Conservation (phyloP, 805 yeast species). For the Torulaspora microellipsoides region DNA sequence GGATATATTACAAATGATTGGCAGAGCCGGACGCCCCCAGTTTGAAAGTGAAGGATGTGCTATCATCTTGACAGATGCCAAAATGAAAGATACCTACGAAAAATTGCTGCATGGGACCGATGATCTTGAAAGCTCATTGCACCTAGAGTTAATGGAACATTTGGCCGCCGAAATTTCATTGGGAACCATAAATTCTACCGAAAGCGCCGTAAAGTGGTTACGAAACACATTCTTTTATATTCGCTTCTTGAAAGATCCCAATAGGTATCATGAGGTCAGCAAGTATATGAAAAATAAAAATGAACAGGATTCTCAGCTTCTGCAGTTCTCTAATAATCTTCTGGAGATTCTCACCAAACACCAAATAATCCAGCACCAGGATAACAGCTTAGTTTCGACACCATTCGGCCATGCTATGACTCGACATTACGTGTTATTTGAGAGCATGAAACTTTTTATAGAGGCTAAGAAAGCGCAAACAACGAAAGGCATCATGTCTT, state of each 20-base stretch:
- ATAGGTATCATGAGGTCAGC: slow-evolving; percentile 35
- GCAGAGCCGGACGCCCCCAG: slow-evolving; percentile 61
- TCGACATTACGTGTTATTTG: slow-evolving; percentile 43
- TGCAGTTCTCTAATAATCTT: slow-evolving; percentile 34
- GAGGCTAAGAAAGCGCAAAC: slow-evolving; percentile 12
- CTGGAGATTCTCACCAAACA: slow-evolving; percentile 34
- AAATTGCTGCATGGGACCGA: slow-evolving; percentile 40
- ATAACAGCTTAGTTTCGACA: slow-evolving; percentile 31
- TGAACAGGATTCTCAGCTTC: slow-evolving; percentile 33
- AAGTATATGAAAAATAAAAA: slow-evolving; percentile 13
- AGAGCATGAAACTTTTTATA: slow-evolving; percentile 40
- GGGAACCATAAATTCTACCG: slow-evolving; percentile 36
- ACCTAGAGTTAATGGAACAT: slow-evolving; percentile 38
- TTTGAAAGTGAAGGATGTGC: slow-evolving; percentile 48
- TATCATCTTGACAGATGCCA: slow-evolving; percentile 43
- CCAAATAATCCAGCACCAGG: slow-evolving; percentile 27
- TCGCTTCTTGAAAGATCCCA: slow-evolving; percentile 39
- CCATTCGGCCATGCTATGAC: slow-evolving; percentile 47
- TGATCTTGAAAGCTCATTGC: slow-evolving; percentile 45
- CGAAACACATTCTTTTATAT: slow-evolving; percentile 47
- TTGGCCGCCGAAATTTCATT: slow-evolving; percentile 43
- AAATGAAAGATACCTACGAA: slow-evolving; percentile 38
- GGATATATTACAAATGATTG: slow-evolving; percentile 59
- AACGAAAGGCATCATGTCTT: slow-evolving; percentile 19
- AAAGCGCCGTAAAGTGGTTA: slow-evolving; percentile 45